A percentile compares a stretch with the other conserved stretches of the same genome.
phyloP scores from a whole-genome alignment of 73 alveolate species.

The Durusdinium trenchii region DNA sequence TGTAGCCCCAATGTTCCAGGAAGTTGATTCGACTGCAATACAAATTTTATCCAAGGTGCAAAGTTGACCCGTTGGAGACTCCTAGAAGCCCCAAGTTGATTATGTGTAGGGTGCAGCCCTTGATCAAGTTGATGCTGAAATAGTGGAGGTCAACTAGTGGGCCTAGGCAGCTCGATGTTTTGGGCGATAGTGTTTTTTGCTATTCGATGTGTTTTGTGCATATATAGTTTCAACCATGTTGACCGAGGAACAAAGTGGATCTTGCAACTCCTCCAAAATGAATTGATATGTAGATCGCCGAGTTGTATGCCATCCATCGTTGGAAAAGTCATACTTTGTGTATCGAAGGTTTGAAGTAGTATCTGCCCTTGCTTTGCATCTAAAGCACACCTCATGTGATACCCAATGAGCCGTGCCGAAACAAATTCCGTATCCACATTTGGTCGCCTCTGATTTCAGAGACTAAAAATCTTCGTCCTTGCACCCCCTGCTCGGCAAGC shows the following conservation, averaged over 20 bases:
- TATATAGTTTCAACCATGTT: background rate
- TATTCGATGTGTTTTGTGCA: too few relatives aligned
- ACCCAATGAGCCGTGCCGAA: background rate
- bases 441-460: conserved; percentile 40
- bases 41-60: too few relatives aligned
- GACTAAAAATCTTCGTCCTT: background rate
- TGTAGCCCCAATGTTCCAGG: too few relatives aligned
- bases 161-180: background rate
- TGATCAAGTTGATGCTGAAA: background rate
- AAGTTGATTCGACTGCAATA: too few relatives aligned
- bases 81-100: background rate
- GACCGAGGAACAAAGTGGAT: background rate
- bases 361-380: conserved; percentile 3
- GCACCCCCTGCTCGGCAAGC: background rate
- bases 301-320: background rate
- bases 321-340: background rate
- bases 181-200: background rate
- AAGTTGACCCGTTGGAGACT: background rate
- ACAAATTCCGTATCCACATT: background rate
- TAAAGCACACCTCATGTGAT: background rate
- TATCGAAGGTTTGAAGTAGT: background rate
- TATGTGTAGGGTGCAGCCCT: conserved; percentile 1
- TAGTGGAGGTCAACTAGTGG: background rate
- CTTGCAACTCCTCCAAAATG: background rate
- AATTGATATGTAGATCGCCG: background rate